Percentiles rank a stretch among this genome's conserved stretches.
phyloP scores from a whole-genome alignment of 2,329 filamentous ascomycete species.

The Pestalotiopsis sp. region DNA sequence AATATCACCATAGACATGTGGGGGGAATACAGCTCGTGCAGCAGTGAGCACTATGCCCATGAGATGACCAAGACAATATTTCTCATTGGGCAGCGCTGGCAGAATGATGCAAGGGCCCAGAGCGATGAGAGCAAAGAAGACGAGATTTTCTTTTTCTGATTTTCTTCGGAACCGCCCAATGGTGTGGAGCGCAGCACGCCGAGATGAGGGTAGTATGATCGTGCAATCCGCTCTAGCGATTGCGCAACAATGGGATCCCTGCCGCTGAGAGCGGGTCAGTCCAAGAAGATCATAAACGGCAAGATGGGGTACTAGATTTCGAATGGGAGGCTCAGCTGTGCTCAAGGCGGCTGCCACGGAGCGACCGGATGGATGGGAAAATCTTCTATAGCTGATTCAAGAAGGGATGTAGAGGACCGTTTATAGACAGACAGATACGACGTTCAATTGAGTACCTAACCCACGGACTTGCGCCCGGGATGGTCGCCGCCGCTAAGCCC shows the following conservation, averaged over 20 bases:
- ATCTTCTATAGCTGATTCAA: not conserved
- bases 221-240: slow-evolving; percentile 10
- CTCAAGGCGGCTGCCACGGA: not conserved
- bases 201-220: slow-evolving; percentile 2
- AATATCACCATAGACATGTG: too few species aligned
- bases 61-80: too few species aligned
- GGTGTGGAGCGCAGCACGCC: not conserved
- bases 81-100: too few species aligned
- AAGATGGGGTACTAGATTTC: not conserved
- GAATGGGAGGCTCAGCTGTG: not conserved
- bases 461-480: not conserved
- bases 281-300: not conserved
- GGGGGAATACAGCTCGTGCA: too few species aligned
- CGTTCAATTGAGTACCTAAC: not conserved
- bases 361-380: not conserved
- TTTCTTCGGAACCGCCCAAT: too few species aligned
- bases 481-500: not conserved
- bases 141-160: too few species aligned
- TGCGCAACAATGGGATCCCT: slow-evolving; percentile 1
- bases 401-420: not conserved
- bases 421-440: too few species aligned
- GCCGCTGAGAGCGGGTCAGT: slow-evolving; percentile 1
- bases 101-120: too few species aligned
- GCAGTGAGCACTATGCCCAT: too few species aligned
- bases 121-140: too few species aligned